Evolutionary conservation across 176 grass and related monocot species (phyloP).

Genomic region (Phoenix roebelenii): DNA sequence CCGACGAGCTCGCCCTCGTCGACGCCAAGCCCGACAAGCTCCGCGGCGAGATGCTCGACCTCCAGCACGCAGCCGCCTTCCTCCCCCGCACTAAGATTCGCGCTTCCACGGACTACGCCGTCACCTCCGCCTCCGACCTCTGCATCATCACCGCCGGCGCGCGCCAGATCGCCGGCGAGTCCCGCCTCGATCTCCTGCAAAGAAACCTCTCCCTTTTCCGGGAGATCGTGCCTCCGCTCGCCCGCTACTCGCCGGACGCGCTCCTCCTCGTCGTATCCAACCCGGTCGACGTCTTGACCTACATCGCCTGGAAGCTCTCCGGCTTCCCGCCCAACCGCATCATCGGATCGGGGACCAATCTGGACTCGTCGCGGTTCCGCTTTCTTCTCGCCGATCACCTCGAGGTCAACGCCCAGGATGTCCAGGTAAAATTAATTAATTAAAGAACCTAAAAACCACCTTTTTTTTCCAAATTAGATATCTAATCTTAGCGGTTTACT

Average conservation of each 20-base stretch:
- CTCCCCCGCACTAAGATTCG: slow-evolving; percentile 56
- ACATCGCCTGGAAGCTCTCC: slow-evolving; percentile 66
- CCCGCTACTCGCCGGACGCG: slow-evolving; percentile 35
- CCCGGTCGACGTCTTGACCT: slow-evolving; percentile 61
- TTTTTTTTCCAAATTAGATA: no score
- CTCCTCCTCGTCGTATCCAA: slow-evolving; percentile 63
- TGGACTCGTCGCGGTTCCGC: slow-evolving; percentile 59
- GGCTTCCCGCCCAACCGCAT: slow-evolving; percentile 43
- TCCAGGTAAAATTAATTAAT: slow-evolving; percentile 30
- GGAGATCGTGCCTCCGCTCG: slow-evolving; percentile 43
- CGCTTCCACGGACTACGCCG: slow-evolving; percentile 31
- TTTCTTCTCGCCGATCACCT: slow-evolving; percentile 60
- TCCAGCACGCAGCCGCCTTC: slow-evolving; percentile 96
- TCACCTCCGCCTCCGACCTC: slow-evolving; percentile 47
- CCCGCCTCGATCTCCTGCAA: slow-evolving; percentile 44
- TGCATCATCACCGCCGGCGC: slow-evolving; percentile 63
- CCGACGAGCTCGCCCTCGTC: slow-evolving; percentile 89
- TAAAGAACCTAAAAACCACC: no score
- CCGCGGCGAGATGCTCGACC: slow-evolving; percentile 92
- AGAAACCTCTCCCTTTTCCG: slow-evolving; percentile 52
- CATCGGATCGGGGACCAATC: slow-evolving; percentile 63
- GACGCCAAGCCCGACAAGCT: slow-evolving; percentile 63
- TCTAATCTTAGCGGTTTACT: no score
- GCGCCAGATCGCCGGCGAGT: slow-evolving; percentile 49
- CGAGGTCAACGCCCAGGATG: slow-evolving; percentile 70